phyloP scores from a whole-genome alignment of 768 basidiomycete genomes.

The Podaxis rugospora region DNA sequence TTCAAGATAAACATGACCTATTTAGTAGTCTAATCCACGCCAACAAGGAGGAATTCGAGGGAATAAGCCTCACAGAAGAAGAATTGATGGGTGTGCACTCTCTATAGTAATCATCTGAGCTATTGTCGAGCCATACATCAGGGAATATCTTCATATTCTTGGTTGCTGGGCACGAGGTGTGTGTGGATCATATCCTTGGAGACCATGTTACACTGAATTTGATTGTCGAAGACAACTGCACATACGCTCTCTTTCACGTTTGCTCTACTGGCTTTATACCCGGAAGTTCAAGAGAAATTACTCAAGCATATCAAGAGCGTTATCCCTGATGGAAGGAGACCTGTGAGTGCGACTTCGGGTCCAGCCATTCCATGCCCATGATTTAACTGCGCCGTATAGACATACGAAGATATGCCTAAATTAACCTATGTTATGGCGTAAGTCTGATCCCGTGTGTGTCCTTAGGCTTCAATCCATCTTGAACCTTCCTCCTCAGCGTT shows the following conservation, averaged over 20 bases:
- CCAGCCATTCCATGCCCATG: background rate
- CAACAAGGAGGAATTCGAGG: conserved; percentile 34
- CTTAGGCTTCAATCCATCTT: background rate
- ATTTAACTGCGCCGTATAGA: conserved; percentile 16
- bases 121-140: conserved; percentile 8
- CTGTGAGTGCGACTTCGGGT: conserved; percentile 19
- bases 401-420: conserved; percentile 36
- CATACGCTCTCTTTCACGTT: conserved; percentile 32
- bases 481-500: conserved; percentile 25
- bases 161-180: conserved; percentile 60
- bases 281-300: conserved; percentile 31
- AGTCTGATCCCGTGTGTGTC: conserved; percentile 6
- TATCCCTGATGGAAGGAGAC: conserved; percentile 25
- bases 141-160: conserved; percentile 49
- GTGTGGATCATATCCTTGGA: background rate
- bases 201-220: background rate
- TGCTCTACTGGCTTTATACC: conserved; percentile 35
- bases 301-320: conserved; percentile 29
- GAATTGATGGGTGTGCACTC: conserved; percentile 35
- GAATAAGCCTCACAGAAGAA: conserved; percentile 33
- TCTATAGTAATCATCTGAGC: background rate
- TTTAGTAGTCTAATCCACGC: conserved; percentile 49
- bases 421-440: conserved; percentile 37
- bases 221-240: conserved; percentile 25
- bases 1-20: conserved; percentile 43